phyloP scores from a whole-genome alignment of 73 alveolate genomes.

The Symbiodinium pilosum region DNA sequence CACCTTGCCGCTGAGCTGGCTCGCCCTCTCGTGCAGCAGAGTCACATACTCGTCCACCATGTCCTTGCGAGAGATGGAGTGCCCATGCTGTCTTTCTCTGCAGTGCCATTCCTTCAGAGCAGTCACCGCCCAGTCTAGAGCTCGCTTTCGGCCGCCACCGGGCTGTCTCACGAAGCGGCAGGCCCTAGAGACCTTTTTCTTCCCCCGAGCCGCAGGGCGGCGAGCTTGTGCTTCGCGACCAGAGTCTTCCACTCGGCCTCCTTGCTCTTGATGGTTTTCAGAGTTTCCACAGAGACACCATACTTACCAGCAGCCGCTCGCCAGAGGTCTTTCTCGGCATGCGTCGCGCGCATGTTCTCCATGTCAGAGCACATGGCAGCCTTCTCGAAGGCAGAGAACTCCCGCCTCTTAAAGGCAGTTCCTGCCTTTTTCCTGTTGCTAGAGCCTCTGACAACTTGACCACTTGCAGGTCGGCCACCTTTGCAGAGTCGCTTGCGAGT shows the following conservation, averaged over 20 bases:
- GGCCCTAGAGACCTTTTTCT: background rate
- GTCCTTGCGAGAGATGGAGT: background rate
- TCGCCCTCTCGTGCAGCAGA: background rate
- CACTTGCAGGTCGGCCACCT: too few relatives aligned
- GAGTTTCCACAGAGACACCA: background rate
- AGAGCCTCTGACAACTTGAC: too few relatives aligned
- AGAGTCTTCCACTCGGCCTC: background rate
- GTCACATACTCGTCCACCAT: conserved; percentile 1
- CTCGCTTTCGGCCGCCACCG: conserved; percentile 10
- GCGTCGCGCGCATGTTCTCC: background rate
- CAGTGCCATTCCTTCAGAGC: background rate
- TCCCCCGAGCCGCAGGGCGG: background rate
- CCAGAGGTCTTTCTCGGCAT: background rate
- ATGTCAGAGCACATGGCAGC: background rate
- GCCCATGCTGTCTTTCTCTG: background rate
- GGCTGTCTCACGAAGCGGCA: background rate
- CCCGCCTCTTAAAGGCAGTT: too few relatives aligned
- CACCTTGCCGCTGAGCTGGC: background rate
- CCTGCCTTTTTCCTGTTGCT: too few relatives aligned
- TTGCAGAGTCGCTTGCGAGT: too few relatives aligned
- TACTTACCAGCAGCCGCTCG: background rate
- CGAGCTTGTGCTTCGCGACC: background rate
- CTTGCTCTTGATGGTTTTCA: background rate
- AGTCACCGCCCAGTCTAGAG: background rate
- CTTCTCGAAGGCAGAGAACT: too few relatives aligned